Evolutionary conservation across 2,329 filamentous ascomycete genomes (phyloP).

Genomic region (Dothistroma pini): DNA sequence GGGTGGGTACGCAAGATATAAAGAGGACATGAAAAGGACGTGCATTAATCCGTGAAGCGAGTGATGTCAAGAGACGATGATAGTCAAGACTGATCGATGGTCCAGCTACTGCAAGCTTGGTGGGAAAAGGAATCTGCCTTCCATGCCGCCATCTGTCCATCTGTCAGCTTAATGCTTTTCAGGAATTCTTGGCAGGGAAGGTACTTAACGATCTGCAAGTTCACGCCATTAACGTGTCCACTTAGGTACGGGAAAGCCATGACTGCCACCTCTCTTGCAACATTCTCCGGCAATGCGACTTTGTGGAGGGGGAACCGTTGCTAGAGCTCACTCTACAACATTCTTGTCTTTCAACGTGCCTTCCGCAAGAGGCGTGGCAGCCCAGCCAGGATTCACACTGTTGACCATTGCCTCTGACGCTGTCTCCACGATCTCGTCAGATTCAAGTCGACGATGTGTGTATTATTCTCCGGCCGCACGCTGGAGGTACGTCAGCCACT

Average conservation of each 20-base stretch:
- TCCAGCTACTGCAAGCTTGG: background rate
- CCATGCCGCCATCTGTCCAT: constrained; percentile 8
- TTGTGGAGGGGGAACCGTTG: constrained; percentile 34
- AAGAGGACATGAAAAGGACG: no score
- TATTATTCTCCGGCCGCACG: constrained; percentile 26
- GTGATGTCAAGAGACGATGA: no score
- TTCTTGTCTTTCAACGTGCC: constrained; percentile 25
- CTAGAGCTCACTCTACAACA: constrained; percentile 30
- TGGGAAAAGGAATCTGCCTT: constrained; percentile 9
- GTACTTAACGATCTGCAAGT: constrained; percentile 20
- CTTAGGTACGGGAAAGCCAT: constrained; percentile 27
- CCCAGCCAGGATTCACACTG: constrained; percentile 30
- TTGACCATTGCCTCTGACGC: constrained; percentile 30
- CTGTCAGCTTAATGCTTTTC: background rate
- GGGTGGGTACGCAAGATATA: no score
- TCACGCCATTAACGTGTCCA: constrained; percentile 31
- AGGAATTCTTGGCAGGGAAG: background rate
- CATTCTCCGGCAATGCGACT: constrained; percentile 27
- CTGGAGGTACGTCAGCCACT: constrained; percentile 5
- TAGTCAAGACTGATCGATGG: background rate
- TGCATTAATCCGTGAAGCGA: no score
- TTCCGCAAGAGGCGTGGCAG: constrained; percentile 22
- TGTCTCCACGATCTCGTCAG: constrained; percentile 32
- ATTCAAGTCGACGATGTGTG: constrained; percentile 28
- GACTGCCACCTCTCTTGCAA: constrained; percentile 31